These are phyloP conservation scores for Endogone sp. DNA, from an alignment of 192 early-diverging fungal species.

Conservation along the genomic window DNA sequence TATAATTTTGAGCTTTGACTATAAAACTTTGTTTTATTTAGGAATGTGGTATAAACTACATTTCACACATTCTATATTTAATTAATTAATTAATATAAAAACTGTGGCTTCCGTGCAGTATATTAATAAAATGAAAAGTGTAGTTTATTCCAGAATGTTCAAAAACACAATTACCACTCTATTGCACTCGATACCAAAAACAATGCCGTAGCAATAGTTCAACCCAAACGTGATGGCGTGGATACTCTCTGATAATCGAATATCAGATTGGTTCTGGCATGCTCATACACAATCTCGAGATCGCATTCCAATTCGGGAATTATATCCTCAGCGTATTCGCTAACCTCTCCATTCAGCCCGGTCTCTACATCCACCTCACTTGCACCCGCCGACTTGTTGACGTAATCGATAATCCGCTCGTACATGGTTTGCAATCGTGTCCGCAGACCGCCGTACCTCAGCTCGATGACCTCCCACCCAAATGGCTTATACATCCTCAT, in stretches of 20 bases:
- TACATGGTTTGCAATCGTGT: constrained; percentile 66
- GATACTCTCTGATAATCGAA: constrained; percentile 64
- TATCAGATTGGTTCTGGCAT: constrained; percentile 59
- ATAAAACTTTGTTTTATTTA: too few relatives aligned
- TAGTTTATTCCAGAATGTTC: too few relatives aligned
- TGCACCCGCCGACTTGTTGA: constrained; percentile 25
- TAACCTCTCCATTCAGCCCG: constrained; percentile 10
- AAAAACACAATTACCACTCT: neutral
- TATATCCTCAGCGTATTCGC: constrained; percentile 11
- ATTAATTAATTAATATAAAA: too few relatives aligned
- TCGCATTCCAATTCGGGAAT: constrained; percentile 69
- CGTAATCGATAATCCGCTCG: constrained; percentile 59
- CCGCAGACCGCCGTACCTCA: constrained; percentile 75
- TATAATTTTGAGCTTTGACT: too few relatives aligned
- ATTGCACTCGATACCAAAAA: neutral
- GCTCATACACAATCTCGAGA: constrained; percentile 61
- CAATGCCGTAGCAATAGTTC: neutral
- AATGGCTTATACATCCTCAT: constrained; percentile 76
- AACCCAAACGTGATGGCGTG: constrained; percentile 59
- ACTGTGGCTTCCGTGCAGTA: too few relatives aligned
- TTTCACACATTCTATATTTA: too few relatives aligned
- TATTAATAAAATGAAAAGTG: too few relatives aligned
- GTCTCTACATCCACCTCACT: neutral
- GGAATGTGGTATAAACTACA: too few relatives aligned
- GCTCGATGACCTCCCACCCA: constrained; percentile 81